A percentile compares a stretch with the other conserved stretches of the same genome.
Conservation (phyloP, 1,284 basidiomycete genomes). For the Ganoderma sinense region DNA sequence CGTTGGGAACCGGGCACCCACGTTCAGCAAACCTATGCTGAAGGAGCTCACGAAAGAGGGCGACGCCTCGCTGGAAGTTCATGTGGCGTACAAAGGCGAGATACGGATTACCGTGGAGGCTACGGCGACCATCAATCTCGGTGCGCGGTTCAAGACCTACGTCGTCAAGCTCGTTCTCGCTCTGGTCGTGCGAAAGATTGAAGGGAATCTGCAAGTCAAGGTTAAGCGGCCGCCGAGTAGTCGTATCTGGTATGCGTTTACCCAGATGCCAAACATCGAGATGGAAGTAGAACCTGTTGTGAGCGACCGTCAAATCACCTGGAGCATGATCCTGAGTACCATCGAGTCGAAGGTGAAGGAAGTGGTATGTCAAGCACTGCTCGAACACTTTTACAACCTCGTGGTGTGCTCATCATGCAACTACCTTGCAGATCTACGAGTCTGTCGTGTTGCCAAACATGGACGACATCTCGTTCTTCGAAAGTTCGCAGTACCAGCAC, state of each 20-base stretch:
- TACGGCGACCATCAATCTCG: conserved; percentile 85
- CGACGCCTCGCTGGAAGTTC: conserved; percentile 89
- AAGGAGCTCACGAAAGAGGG: conserved; percentile 95
- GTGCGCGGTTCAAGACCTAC: conserved; percentile 87
- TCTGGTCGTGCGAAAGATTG: conserved; percentile 85
- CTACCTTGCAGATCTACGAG: conserved; percentile 78
- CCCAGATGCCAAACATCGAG: conserved; percentile 89
- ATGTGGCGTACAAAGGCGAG: conserved; percentile 85
- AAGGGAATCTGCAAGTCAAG: conserved; percentile 90
- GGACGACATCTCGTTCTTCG: conserved; percentile 98
- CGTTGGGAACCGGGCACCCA: conserved; percentile 85
- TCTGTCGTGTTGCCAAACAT: conserved; percentile 96
- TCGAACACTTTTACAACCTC: conserved; percentile 5
- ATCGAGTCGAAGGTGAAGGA: conserved; percentile 92
- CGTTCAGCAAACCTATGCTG: conserved; percentile 94
- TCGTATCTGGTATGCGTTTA: conserved; percentile 98
- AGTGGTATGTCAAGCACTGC: conserved; percentile 68
- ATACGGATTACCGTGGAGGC: conserved; percentile 91
- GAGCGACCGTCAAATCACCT: conserved; percentile 91
- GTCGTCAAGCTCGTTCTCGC: conserved; percentile 90
- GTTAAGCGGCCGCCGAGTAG: conserved; percentile 97
- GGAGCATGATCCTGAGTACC: conserved; percentile 89
- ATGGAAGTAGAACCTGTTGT: conserved; percentile 93
- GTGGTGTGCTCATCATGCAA: conserved; percentile 4
- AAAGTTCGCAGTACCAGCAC: conserved; percentile 68